phyloP scores from a whole-genome alignment of 495 filamentous ascomycete species.

The Terfezia claveryi region DNA sequence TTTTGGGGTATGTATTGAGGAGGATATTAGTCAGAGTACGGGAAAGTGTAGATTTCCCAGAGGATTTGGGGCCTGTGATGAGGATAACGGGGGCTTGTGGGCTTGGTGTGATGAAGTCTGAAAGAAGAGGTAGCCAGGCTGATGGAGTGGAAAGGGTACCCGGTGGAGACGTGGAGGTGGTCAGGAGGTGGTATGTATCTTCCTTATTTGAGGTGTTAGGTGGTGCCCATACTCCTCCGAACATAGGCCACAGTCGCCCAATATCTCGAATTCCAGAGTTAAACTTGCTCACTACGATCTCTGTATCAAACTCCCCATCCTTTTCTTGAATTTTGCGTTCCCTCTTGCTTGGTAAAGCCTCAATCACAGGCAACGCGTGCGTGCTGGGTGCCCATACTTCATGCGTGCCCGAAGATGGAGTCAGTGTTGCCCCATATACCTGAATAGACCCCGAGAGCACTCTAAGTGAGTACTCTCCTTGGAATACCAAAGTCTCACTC shows the following conservation, averaged over 20 bases:
- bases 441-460: constrained; percentile 33
- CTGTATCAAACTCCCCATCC: constrained; percentile 20
- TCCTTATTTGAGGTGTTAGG: constrained; percentile 4
- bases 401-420: constrained; percentile 25
- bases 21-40: constrained; percentile 38
- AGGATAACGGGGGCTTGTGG: constrained; percentile 28
- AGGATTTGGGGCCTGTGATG: constrained; percentile 38
- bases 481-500: constrained; percentile 28
- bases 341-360: constrained; percentile 21
- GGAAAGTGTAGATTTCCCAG: constrained; percentile 49
- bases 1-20: constrained; percentile 15
- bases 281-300: constrained; percentile 25
- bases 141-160: constrained; percentile 27
- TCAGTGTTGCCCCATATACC: constrained; percentile 35
- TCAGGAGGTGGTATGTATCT: constrained; percentile 9
- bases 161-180: constrained; percentile 16
- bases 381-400: constrained; percentile 40
- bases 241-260: constrained; percentile 32
- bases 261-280: constrained; percentile 29
- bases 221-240: constrained; percentile 35
- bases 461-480: constrained; percentile 39
- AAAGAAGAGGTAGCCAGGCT: constrained; percentile 23
- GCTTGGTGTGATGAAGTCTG: constrained; percentile 15
- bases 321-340: constrained; percentile 22
- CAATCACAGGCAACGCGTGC: constrained; percentile 38